Percentiles rank a stretch among this genome's conserved stretches.
These are phyloP conservation scores for Crucibulum laeve DNA, from an alignment of 768 basidiomycete genomes.

Conservation along the genomic window DNA sequence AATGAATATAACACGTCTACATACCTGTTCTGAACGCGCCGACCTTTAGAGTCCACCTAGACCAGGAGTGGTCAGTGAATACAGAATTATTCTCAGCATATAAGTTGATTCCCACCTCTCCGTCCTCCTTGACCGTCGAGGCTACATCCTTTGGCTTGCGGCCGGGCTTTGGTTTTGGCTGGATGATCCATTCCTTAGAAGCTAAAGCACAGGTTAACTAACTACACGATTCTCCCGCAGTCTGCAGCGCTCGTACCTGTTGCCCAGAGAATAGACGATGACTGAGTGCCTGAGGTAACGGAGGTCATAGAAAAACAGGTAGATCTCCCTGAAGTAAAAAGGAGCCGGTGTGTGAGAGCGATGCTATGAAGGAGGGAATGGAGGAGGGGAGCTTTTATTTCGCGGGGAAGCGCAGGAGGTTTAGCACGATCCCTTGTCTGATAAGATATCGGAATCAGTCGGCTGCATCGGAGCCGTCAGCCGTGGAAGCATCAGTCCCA, in stretches of 20 bases:
- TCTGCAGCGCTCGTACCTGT: constrained; percentile 43
- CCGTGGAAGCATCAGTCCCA: neutral
- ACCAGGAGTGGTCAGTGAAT: neutral
- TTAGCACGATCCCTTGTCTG: constrained; percentile 31
- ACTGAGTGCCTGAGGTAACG: constrained; percentile 14
- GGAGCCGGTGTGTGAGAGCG: constrained; percentile 4
- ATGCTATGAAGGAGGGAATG: constrained; percentile 8
- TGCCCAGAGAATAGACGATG: constrained; percentile 68
- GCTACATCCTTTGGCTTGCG: constrained; percentile 73
- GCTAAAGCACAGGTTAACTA: constrained; percentile 35
- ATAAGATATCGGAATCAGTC: constrained; percentile 42
- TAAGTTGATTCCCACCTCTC: constrained; percentile 39
- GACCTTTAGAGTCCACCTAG: constrained; percentile 51
- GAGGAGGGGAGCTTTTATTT: constrained; percentile 17
- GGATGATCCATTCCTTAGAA: constrained; percentile 88
- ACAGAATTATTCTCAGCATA: constrained; percentile 2
- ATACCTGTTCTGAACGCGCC: constrained; percentile 76
- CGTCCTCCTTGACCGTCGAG: constrained; percentile 31
- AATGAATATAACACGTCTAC: constrained; percentile 8
- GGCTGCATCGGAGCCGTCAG: constrained; percentile 7
- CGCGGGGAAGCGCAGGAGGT: too few species aligned
- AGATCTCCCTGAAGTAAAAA: neutral
- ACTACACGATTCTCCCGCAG: constrained; percentile 2
- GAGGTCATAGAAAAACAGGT: constrained; percentile 8
- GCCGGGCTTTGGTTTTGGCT: constrained; percentile 82